Conservation (phyloP, 805 yeast genomes). For the Ogataea salicorniae region DNA sequence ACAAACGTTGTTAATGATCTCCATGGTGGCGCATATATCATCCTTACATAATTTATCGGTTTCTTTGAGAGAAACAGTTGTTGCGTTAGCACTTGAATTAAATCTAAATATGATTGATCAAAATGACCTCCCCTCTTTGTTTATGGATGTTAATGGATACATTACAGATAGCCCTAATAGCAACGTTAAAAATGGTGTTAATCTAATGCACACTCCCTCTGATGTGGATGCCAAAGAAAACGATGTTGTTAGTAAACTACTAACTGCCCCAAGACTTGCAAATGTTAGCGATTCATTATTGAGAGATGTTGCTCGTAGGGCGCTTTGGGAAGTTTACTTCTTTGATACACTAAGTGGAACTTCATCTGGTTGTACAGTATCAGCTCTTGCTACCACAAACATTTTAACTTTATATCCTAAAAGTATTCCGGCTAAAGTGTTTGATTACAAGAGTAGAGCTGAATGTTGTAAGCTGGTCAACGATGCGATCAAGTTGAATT, state of each 20-base stretch:
- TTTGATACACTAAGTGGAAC: conserved; percentile 50
- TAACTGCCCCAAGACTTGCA: conserved; percentile 14
- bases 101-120: conserved; percentile 37
- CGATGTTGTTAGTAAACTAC: conserved; percentile 10
- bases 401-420: conserved; percentile 38
- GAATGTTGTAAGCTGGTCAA: conserved; percentile 44
- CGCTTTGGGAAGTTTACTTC: conserved; percentile 49
- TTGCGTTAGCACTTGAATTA: conserved; percentile 33
- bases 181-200: not conserved
- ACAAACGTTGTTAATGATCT: conserved; percentile 37
- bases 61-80: conserved; percentile 37
- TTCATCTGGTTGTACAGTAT: conserved; percentile 44
- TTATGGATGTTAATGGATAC: conserved; percentile 32
- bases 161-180: conserved; percentile 15
- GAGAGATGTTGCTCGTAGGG: conserved; percentile 36
- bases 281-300: conserved; percentile 19
- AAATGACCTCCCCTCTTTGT: conserved; percentile 20
- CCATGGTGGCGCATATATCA: conserved; percentile 46
- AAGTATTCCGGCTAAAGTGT: conserved; percentile 29
- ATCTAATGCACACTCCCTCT: conserved; percentile 3
- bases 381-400: conserved; percentile 33
- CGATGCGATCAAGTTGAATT: conserved; percentile 44
- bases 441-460: conserved; percentile 45
- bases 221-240: conserved; percentile 16
- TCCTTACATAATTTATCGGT: conserved; percentile 44